phyloP scores from a whole-genome alignment of 306 rosid species.

The Cucurbita moschata region DNA sequence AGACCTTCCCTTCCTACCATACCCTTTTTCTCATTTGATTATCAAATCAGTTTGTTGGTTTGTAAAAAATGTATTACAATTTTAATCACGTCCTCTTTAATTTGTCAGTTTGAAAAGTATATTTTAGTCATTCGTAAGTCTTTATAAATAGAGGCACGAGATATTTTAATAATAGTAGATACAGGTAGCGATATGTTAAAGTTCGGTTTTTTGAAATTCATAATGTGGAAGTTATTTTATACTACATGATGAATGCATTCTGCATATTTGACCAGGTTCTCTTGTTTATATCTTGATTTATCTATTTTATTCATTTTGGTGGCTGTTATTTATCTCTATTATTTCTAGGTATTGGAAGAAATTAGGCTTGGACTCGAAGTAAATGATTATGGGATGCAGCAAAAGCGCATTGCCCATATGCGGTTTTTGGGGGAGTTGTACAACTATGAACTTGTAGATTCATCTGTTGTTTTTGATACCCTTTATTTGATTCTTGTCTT shows the following conservation, averaged over 20 bases:
- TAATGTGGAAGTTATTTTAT: background rate
- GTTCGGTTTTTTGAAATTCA: background rate
- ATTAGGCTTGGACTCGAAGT: conserved; percentile 85
- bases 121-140: too few species aligned
- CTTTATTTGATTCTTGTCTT: conserved; percentile 61
- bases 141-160: too few species aligned
- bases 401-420: conserved; percentile 86
- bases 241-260: background rate
- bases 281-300: background rate
- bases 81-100: too few species aligned
- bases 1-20: too few species aligned
- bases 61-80: too few species aligned
- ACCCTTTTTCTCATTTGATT: too few species aligned
- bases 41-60: too few species aligned
- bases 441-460: conserved; percentile 94
- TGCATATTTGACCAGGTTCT: background rate
- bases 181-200: too few species aligned
- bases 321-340: background rate
- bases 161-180: too few species aligned
- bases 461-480: conserved; percentile 93
- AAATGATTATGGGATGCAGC: conserved; percentile 98
- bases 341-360: conserved; percentile 89
- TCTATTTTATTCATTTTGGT: background rate
- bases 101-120: too few species aligned
- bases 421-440: conserved; percentile 93